These are phyloP conservation scores for Sugiyamaella americana DNA, from an alignment of 805 yeast genomes.

Conservation along the genomic window DNA sequence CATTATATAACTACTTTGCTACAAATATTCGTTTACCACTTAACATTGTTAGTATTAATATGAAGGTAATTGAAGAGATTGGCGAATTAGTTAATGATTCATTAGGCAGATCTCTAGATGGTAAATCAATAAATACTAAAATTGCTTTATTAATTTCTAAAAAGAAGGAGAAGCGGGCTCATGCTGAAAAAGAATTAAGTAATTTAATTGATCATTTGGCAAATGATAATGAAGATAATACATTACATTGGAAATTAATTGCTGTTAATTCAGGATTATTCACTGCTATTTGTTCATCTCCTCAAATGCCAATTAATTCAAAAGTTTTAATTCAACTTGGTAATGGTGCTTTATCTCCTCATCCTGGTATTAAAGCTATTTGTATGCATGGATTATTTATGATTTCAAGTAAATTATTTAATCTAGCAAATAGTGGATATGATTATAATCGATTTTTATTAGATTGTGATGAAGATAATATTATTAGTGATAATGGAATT, in stretches of 20 bases:
- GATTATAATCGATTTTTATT: constrained; percentile 34
- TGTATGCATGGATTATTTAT: constrained; percentile 56
- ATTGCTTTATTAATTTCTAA: constrained; percentile 14
- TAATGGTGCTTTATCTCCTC: constrained; percentile 35
- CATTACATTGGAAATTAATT: constrained; percentile 22
- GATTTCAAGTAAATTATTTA: constrained; percentile 42
- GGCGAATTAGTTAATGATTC: constrained; percentile 4
- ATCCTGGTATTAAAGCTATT: constrained; percentile 58
- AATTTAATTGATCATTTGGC: constrained; percentile 11
- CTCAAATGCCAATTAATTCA: constrained; percentile 19
- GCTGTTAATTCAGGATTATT: constrained; percentile 18
- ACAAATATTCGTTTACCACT: constrained; percentile 44
- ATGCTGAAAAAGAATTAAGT: constrained; percentile 17
- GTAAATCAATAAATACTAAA: not conserved
- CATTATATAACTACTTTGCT: constrained; percentile 41
- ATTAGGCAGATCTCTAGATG: too few species aligned
- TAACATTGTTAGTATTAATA: constrained; percentile 13
- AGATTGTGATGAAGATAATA: constrained; percentile 35
- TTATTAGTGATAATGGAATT: constrained; percentile 34
- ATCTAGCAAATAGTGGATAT: constrained; percentile 44
- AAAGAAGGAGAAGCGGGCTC: constrained; percentile 16
- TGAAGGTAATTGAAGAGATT: constrained; percentile 11
- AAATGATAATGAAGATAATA: constrained; percentile 4
- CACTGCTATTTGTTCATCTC: constrained; percentile 20
- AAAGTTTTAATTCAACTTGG: constrained; percentile 15